Percentiles rank a stretch among this genome's conserved stretches.
These are phyloP conservation scores for Apostasia ramifera DNA, from an alignment of 106 monocot species.

Conservation along the genomic window DNA sequence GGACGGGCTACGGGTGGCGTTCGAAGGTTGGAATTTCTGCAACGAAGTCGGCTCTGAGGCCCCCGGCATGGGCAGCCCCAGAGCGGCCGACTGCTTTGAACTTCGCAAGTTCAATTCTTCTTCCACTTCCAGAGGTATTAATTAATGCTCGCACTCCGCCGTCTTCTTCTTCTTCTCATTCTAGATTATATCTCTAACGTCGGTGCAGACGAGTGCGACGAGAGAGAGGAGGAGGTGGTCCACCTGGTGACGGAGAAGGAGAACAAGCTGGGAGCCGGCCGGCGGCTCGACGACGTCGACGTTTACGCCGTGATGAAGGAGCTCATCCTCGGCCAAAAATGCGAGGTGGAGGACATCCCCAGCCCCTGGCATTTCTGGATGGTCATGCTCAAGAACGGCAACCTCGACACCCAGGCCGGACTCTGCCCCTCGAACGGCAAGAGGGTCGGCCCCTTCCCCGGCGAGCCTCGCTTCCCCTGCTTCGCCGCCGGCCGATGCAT, in stretches of 20 bases:
- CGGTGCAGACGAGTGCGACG: neutral
- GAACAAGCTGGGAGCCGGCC: constrained; percentile 36
- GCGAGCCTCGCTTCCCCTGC: constrained; percentile 63
- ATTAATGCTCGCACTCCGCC: too few species aligned
- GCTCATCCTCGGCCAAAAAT: constrained; percentile 53
- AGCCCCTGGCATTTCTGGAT: constrained; percentile 92
- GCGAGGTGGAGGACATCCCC: constrained; percentile 38
- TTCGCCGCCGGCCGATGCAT: constrained; percentile 66
- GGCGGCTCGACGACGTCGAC: constrained; percentile 27
- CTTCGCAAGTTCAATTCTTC: neutral
- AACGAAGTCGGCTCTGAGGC: constrained; percentile 81
- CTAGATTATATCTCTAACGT: neutral
- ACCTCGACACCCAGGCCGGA: constrained; percentile 58
- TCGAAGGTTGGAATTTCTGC: constrained; percentile 83
- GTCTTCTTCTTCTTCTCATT: neutral
- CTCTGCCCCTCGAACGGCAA: constrained; percentile 65
- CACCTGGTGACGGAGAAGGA: constrained; percentile 48
- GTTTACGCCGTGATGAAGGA: constrained; percentile 68
- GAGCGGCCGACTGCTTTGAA: constrained; percentile 72
- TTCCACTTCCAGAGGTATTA: too few species aligned
- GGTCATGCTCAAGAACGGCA: constrained; percentile 93
- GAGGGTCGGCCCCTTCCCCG: constrained; percentile 52
- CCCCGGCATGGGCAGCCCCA: constrained; percentile 67
- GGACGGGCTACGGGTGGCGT: constrained; percentile 58
- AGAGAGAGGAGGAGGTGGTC: neutral